Evolutionary conservation across 805 yeast species (phyloP).

Genomic region (Wickerhamiella brachini): DNA sequence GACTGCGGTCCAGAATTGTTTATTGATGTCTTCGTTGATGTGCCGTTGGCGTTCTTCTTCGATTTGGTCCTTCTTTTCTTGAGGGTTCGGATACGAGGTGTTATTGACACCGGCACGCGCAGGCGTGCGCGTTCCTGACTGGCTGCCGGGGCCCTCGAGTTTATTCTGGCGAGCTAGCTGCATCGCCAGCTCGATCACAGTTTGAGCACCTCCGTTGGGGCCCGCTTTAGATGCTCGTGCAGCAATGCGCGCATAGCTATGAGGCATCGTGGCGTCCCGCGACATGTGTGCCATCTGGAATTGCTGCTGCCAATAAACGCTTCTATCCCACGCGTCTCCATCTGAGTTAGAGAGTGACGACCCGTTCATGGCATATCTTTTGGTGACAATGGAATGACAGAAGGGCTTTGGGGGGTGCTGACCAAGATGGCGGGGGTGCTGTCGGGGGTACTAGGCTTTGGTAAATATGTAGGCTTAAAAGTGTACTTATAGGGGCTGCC

Average conservation of each 20-base stretch:
- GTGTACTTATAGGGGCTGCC: no score
- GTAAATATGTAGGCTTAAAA: no score
- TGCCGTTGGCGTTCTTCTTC: conserved; percentile 29
- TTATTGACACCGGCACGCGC: conserved; percentile 15
- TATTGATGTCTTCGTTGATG: conserved; percentile 29
- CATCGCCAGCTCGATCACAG: conserved; percentile 27
- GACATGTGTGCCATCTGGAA: conserved; percentile 57
- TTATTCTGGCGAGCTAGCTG: conserved; percentile 24
- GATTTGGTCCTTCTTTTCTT: conserved; percentile 24
- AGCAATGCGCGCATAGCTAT: conserved; percentile 71
- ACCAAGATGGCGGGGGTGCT: no score
- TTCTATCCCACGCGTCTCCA: conserved; percentile 10
- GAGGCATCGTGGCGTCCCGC: conserved; percentile 54
- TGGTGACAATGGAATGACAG: background rate
- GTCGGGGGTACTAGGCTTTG: no score
- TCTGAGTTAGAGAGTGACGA: background rate
- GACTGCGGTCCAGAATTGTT: conserved; percentile 86
- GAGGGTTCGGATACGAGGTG: conserved; percentile 16
- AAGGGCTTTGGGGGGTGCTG: no score
- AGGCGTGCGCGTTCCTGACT: conserved; percentile 24
- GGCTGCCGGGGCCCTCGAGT: conserved; percentile 24
- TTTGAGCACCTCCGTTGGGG: conserved; percentile 16
- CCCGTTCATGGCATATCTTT: conserved; percentile 1
- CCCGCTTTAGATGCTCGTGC: conserved; percentile 39
- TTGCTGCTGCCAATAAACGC: conserved; percentile 62